Evolutionary conservation across 2,329 filamentous ascomycete genomes (phyloP), one percentile per base, ranked within the genome.

Genomic region (Claviceps capensis): DNA sequence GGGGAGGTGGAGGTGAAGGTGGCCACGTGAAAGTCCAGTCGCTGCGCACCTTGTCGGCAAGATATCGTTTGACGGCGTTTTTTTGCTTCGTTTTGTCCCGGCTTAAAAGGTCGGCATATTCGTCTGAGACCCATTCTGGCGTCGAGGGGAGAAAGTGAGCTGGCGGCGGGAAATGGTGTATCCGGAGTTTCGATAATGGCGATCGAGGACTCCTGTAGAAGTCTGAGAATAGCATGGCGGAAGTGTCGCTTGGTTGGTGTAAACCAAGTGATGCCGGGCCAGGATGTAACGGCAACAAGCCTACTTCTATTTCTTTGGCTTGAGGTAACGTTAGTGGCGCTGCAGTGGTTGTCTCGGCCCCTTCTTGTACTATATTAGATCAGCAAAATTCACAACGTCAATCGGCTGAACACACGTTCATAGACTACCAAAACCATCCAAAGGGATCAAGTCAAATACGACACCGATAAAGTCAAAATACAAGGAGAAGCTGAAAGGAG

Each of bases 1-100:
- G 59, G 4, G 58, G 60, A 37, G 67, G n/a, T 6, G 30, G 13
- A 9, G 19, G n/a, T 3, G 45, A 30, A 11, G 67, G 69, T 1
- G 77, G 75, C 79, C 79, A 83, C 37, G 67, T 58, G 59, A 81
- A 84, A 0, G 69, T 66, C 81, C 81, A 85, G 60, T 83, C 79
- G 55, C 72, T 73, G 55, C 72, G 75, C 42, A 84, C 68, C 57
- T 74, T 78, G 22, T 73, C 70, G 2, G 68, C 65, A 1, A 85
- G 66, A 57, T 76, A 77, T 49, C 69, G 74, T 59, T 71, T 77
- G 38, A 84, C 75, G 13, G 81, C 81, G 42, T 81, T 77, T 61
- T 83, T 83, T 58, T 82, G 78, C 66, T 76, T 81, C 26, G 65
- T 55, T 62, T 82, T 83, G 62, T 84, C 81, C 60, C 72, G 76